Evolutionary conservation across 495 filamentous ascomycete species (phyloP).

Genomic region (Penicillium cataractarum): DNA sequence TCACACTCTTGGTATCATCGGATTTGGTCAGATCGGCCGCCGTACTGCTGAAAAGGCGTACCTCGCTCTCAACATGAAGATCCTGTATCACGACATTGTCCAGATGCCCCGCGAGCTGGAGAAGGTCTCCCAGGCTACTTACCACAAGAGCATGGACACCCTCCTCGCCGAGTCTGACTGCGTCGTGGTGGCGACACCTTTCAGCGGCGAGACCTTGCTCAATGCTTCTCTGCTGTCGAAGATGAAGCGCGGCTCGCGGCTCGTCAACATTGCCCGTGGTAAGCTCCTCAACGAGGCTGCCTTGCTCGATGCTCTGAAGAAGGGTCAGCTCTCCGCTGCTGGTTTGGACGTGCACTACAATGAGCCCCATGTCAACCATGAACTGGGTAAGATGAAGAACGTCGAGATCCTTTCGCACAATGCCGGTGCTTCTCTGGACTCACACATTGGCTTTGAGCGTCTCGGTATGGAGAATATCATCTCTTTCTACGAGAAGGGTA

Average conservation of each 20-base stretch:
- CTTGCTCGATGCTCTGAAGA: constrained; percentile 63
- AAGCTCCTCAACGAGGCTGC: constrained; percentile 72
- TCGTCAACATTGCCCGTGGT: constrained; percentile 77
- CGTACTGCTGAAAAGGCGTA: constrained; percentile 65
- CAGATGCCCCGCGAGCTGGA: constrained; percentile 51
- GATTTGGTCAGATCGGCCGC: constrained; percentile 70
- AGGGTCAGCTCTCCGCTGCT: constrained; percentile 52
- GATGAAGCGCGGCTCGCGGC: constrained; percentile 59
- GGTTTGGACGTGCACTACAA: constrained; percentile 71
- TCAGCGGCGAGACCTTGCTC: constrained; percentile 61
- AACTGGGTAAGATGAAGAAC: constrained; percentile 52
- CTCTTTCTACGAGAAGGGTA: constrained; percentile 55
- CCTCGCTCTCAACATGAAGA: constrained; percentile 65
- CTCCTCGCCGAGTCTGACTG: constrained; percentile 64
- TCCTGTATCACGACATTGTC: constrained; percentile 68
- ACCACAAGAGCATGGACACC: constrained; percentile 51
- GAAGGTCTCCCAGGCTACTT: constrained; percentile 46
- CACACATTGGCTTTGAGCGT: constrained; percentile 72
- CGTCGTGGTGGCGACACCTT: constrained; percentile 68
- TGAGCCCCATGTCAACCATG: constrained; percentile 52
- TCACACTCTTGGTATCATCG: constrained; percentile 61
- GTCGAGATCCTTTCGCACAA: constrained; percentile 72
- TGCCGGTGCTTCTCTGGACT: constrained; percentile 72
- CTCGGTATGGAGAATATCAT: constrained; percentile 74
- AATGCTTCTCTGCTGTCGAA: constrained; percentile 49